Percentiles rank a stretch among this genome's conserved stretches.
Conservation (phyloP, 352 stramenopile species). For the Aphanomyces euteiches region DNA sequence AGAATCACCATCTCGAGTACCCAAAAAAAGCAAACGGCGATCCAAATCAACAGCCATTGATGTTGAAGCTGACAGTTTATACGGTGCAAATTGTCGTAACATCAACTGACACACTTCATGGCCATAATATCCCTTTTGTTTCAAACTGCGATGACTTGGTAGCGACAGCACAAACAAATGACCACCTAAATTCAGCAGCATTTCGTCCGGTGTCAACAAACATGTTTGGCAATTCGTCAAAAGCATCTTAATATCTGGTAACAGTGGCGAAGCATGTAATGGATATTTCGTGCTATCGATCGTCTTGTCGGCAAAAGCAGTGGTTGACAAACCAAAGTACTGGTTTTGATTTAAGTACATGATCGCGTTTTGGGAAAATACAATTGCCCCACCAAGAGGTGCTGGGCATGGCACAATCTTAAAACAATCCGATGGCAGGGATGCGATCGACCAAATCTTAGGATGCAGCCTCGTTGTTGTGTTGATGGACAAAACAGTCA, state of each 20-base stretch:
- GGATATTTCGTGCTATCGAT: constrained; percentile 71
- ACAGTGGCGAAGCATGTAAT: constrained; percentile 57
- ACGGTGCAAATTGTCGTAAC: background rate
- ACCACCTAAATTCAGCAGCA: constrained; percentile 60
- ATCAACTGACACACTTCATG: constrained; percentile 29
- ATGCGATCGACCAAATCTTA: constrained; percentile 84
- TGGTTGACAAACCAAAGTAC: constrained; percentile 71
- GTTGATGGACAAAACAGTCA: constrained; percentile 86
- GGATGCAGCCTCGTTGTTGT: constrained; percentile 81
- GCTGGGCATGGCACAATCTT: constrained; percentile 63
- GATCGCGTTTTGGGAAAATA: constrained; percentile 74
- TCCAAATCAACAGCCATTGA: constrained; percentile 62
- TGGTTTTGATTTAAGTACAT: constrained; percentile 88
- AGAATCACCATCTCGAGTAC: constrained; percentile 75
- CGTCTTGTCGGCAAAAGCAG: constrained; percentile 66
- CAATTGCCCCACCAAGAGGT: constrained; percentile 66
- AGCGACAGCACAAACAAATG: constrained; percentile 54
- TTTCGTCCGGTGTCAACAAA: constrained; percentile 45
- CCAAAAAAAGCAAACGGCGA: constrained; percentile 70
- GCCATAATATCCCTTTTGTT: constrained; percentile 30
- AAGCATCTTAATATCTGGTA: constrained; percentile 40
- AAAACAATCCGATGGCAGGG: constrained; percentile 76
- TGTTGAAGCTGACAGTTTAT: constrained; percentile 38
- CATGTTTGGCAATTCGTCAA: constrained; percentile 13
- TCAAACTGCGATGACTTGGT: constrained; percentile 28